phyloP scores from a whole-genome alignment of 1,284 basidiomycete species.

The Cutaneotrichosporon cyanovorans region DNA sequence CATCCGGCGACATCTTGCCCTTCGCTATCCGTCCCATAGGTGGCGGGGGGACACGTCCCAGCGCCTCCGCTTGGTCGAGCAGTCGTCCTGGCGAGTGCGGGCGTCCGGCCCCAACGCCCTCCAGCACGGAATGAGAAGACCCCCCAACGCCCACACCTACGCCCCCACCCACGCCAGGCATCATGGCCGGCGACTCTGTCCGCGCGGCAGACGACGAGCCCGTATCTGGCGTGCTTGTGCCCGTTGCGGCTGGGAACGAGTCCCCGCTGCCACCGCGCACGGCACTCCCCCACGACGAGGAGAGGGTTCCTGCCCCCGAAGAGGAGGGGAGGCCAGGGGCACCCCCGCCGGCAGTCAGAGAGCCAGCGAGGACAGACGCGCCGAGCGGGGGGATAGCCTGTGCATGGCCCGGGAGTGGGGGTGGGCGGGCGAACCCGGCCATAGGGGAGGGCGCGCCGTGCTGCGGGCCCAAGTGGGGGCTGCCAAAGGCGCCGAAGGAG shows the following conservation, averaged over 20 bases:
- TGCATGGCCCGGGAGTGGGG: slow-evolving; percentile 14
- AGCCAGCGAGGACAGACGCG: slow-evolving; percentile 40
- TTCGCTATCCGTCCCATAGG: background rate
- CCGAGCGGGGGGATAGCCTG: slow-evolving; percentile 21
- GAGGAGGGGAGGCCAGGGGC: background rate
- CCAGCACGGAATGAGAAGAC: too few relatives aligned
- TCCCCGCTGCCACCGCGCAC: slow-evolving; percentile 2
- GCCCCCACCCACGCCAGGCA: too few relatives aligned
- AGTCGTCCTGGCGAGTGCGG: background rate
- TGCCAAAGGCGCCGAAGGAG: slow-evolving; percentile 29
- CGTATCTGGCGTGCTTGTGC: background rate
- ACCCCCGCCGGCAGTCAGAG: slow-evolving; percentile 20
- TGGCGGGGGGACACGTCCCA: background rate
- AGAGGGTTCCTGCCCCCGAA: background rate
- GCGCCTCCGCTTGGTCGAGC: background rate
- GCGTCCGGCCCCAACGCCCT: background rate
- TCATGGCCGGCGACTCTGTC: background rate
- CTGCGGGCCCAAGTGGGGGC: slow-evolving; percentile 12
- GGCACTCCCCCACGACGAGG: background rate
- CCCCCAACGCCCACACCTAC: too few relatives aligned
- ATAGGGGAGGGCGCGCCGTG: slow-evolving; percentile 13
- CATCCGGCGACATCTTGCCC: background rate
- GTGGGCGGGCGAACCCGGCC: slow-evolving; percentile 8
- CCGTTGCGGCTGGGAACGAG: background rate
- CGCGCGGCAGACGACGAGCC: background rate